Base-by-base conservation (phyloP, 1,284 basidiomycete genomes). In the Polyporus tsugae region DNA sequence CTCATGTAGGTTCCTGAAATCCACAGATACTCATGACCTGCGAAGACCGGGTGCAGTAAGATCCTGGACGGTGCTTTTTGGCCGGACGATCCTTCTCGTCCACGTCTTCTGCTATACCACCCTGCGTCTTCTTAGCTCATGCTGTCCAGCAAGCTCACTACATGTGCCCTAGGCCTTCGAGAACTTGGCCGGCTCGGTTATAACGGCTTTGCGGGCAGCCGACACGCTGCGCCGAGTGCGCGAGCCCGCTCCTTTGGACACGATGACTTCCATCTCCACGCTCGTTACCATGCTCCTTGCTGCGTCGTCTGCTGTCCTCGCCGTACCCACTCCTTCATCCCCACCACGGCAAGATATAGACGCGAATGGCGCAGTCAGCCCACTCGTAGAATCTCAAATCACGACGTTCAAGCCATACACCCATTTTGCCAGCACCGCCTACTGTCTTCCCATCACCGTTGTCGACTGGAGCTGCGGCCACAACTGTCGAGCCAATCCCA, bases 401-500 rank as follows among this genome's bases (percentile, higher is more conserved):
- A 58, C 70, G 5, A 25, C 75, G 4, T 84, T 80, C 73, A 79
- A 74, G 63, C 82, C 83, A 4, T 84, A 78, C 75, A 80, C 84
- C 2, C 76, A 69, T 70, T 82, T 78, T 63, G 81, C 81, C 17
- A 77, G 76, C 39, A 72, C 80, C 0, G 81, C 74, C 2, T 81
- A 82, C 68, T 83, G 82, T 65, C 7, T 70, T n/a, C 75, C 80
- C 1, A 72, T 75, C 10, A 63, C 66, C 25, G 81, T 79, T n/a
- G 57, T 75, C 25, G 68, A 69, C 7, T 83, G 82, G 82, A 70
- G 52, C 41, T 83, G 82, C 64, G 81, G 80, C 58, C 72, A 76
- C 46, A 75, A 77, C 68, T 81, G 78, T 73, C 65, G 83, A n/a
- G 85, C 82, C 6, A 90, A 88, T 72, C 73, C 86, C 1, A 79